Base-by-base conservation (phyloP, 345 rosid genomes). In the Lepidium didymum region DNA sequence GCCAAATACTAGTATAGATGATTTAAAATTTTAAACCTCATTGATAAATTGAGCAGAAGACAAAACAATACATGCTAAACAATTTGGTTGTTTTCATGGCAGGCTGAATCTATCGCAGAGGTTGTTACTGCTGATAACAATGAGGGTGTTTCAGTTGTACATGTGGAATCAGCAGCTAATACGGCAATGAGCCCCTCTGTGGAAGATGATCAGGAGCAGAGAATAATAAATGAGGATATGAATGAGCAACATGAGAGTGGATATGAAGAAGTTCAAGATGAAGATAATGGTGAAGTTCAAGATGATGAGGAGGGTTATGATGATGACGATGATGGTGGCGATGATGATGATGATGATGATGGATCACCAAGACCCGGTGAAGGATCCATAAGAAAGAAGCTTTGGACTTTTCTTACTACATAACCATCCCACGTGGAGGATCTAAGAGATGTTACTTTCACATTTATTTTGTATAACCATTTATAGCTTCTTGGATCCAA, bases 391-490 rank as follows among this genome's bases (percentile, higher is more conserved):
- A 78, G 86, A 35, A 92, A 83, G 84, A 92, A 82, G 81, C 77
- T 92, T 13, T 92, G 95, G 98, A 89, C 83, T 38, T 87, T 92
- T 73, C 82, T 92, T 60, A 84, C 89, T 6, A 78, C 95, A 31
- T 75, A 75, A 55, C 62, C 62, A 67, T 50, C 67, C 33, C 54
- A 65, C 72, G 40, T 85, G 80, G 68, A 59, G 9, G 72, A 42
- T 73, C 59, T 38, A 57, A 34, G 67, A 64, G 59, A 50, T 67
- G 72, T 74, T 59, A 73, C 72, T 67, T 42, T 74, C 72, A 52
- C 77, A 74, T 74, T 74, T 67, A 74, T 58, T 16, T 35, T 59
- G 72, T 66, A 38, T 14, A 66, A 58, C 72, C 49, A 62, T 34
- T 67, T 60, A 16, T 64, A 55, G 70, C 64, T 56, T 72, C 25